Conservation (phyloP, 805 yeast species). For the Hanseniaspora hatyaiensis region DNA sequence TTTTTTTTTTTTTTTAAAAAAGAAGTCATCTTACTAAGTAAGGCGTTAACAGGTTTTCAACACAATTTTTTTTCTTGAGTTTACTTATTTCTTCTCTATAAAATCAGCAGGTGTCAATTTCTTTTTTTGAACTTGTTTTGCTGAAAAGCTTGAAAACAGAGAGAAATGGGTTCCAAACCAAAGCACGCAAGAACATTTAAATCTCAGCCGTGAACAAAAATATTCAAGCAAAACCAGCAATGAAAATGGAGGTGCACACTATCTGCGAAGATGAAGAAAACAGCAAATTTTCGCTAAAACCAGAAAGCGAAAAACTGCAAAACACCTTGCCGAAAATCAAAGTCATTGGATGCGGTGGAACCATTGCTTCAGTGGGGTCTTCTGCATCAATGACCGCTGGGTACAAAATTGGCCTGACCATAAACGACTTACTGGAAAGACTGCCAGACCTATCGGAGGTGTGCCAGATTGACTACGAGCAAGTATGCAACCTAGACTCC, state of each 20-base stretch:
- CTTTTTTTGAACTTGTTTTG: too few species aligned
- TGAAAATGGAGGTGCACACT: conserved; percentile 27
- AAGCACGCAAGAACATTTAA: too few species aligned
- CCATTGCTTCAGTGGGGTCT: conserved; percentile 45
- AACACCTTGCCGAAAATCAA: conserved; percentile 31
- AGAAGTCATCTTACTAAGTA: too few species aligned
- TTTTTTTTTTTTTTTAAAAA: too few species aligned
- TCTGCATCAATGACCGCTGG: conserved; percentile 42
- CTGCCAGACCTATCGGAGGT: conserved; percentile 46
- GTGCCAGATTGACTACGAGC: conserved; percentile 51
- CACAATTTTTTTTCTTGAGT: too few species aligned
- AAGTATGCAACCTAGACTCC: conserved; percentile 50
- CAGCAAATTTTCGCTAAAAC: conserved; percentile 24
- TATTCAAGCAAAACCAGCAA: not conserved
- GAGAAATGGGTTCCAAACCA: too few species aligned
- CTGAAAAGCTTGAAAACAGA: too few species aligned
- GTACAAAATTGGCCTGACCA: conserved; percentile 41
- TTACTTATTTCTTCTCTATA: too few species aligned
- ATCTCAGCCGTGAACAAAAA: too few species aligned
- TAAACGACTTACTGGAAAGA: conserved; percentile 40
- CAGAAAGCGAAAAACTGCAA: conserved; percentile 3
- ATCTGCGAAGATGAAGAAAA: conserved; percentile 28
- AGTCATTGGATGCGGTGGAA: conserved; percentile 49
- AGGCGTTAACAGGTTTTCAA: too few species aligned
- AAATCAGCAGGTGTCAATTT: too few species aligned